These are phyloP conservation scores for Hirsutella thompsonii DNA, from an alignment of 2,329 filamentous ascomycete species.

Conservation along the genomic window DNA sequence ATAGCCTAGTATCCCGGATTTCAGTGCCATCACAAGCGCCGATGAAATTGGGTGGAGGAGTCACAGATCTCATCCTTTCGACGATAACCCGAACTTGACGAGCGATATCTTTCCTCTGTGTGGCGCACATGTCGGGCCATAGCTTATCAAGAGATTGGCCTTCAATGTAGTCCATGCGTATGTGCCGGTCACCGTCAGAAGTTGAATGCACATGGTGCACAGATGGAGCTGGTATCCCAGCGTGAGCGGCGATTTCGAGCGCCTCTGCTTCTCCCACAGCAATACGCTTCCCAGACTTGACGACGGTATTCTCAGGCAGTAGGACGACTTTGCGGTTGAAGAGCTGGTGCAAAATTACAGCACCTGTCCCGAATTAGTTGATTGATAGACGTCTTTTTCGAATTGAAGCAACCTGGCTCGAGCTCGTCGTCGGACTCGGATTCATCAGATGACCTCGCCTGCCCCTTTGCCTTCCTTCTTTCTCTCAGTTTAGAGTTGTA, in stretches of 20 bases:
- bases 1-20: conserved; percentile 12
- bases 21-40: conserved; percentile 13
- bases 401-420: conserved; percentile 9
- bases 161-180: conserved; percentile 13
- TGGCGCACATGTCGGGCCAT: conserved; percentile 11
- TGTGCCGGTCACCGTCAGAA: conserved; percentile 8
- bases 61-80: conserved; percentile 11
- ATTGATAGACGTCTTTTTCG: not conserved
- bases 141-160: conserved; percentile 13
- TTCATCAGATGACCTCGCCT: conserved; percentile 11
- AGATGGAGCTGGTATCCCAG: conserved; percentile 10
- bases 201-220: conserved; percentile 7
- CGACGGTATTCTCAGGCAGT: conserved; percentile 10
- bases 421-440: conserved; percentile 11
- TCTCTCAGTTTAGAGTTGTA: conserved; percentile 7
- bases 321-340: conserved; percentile 11
- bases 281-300: conserved; percentile 14
- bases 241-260: conserved; percentile 8
- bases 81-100: conserved; percentile 13
- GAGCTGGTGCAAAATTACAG: conserved; percentile 9
- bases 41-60: conserved; percentile 10
- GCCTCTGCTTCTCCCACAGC: conserved; percentile 13
- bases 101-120: conserved; percentile 10
- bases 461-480: conserved; percentile 7
- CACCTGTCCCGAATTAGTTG: conserved; percentile 6